Base-by-base conservation (phyloP, 768 basidiomycete genomes). In the Gloeopeniophorella convolvens region DNA sequence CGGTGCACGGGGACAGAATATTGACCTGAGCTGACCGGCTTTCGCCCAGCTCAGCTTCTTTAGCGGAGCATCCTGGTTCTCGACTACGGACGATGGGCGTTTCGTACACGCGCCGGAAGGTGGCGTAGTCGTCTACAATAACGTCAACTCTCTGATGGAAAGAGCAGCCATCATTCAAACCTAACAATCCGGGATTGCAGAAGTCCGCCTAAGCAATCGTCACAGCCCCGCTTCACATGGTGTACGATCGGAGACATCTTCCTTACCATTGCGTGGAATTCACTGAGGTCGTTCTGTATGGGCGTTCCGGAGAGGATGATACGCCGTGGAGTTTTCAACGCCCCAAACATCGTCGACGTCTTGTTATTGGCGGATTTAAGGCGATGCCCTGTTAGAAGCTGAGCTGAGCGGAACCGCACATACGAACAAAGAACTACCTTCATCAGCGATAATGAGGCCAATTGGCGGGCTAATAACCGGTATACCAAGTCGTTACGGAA, bases 231-330 rank as follows among this genome's bases (percentile, higher is more conserved):
- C 30, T n/a, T 35, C 28, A 28, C 27, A 35, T 13, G 3, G 10
- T 21, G 7, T 3, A 7, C 7, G n/a, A 39, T 20, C 5, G 36
- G 11, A 23, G 60, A 18, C 2, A 15, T 20, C 9, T 32, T 24
- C 23, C 76, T 56, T 56, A 92, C 93, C 95, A 98, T 98, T 4
- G 92, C 79, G 66, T 96, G 95, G 62, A 95, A 95, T 66, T 99
- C 96, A 55, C 85, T 73, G 24, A 99, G 68, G 64, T 97, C 91
- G 66, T 99, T 99, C 65, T 98, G 96, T 34, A 99, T 89, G 0
- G 96, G 96, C 1, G 96, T 99, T 27, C 96, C 96, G 0, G 93
- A 93, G 3, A 99, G 72, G 31, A 99, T 94, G 54, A 97, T 75
- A 31, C 95, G 71, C 20, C 89, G 74, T 10, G 75, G 76, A 2